Evolutionary conservation across 805 yeast species (phyloP), one percentile per base, ranked within the genome.

Genomic region (Hanseniaspora opuntiae): DNA sequence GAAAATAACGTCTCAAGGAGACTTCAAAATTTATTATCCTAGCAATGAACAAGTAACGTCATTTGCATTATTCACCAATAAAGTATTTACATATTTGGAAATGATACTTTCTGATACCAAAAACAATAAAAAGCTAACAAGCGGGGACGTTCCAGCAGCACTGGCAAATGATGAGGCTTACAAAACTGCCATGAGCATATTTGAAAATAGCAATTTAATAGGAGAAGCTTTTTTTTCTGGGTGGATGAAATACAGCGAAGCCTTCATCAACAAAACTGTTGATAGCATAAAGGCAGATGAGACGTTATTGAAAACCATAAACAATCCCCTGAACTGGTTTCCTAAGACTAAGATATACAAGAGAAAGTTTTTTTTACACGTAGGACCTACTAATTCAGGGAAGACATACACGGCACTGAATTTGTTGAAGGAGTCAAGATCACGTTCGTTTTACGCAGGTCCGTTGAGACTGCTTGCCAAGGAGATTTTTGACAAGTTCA

Each of bases 361-460:
- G 58, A 72, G 99, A 39, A 81, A 83, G 49, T 74, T 93, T 47
- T 75, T 84, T n/a, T 77, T 93, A 80, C 99, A 93, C 64, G 86
- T 93, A 11, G 99, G 99, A 0, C 98, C 99, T 1, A 93, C 99
- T 0, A 93, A 93, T 65, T 82, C 93, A 59, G 99, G 99, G 12
- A 93, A 93, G 62, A 93, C 97, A 0, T 85, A 86, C 63, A 75
- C 77, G 47, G 95, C 97, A 0, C 68, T 93, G 45, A 73, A 83
- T 60, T 74, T 79, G 53, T 71, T 93, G 47, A 80, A 80, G 59
- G 61, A 66, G 20, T 79, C 87, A 16, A 72, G 78, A 33, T 74
- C 80, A 19, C 38, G 47, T 20, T 98, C 98, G 0, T 85, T 84
- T 59, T 93, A 82, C 67, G 97, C 97, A 0, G 97, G 97, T 0